Evolutionary conservation across 2,329 filamentous ascomycete genomes (phyloP), one percentile per base, ranked within the genome.

Genomic region (Monosporascus sp.): DNA sequence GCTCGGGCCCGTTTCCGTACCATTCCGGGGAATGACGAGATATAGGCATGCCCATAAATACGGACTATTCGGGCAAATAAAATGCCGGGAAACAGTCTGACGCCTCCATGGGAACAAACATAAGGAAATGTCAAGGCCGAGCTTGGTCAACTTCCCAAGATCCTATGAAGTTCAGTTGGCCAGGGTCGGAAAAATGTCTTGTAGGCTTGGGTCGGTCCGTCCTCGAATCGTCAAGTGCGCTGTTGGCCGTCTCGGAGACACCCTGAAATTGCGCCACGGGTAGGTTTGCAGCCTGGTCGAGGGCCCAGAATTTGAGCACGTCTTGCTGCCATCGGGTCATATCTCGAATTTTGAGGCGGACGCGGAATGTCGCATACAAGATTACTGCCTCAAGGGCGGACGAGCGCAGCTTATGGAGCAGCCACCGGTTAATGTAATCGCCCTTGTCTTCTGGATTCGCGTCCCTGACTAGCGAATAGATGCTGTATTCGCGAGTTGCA

Each of bases 351-450:
- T 61, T 62, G 17, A 73, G 58, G 6, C 41, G 55, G 5, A 56
- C 52, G 14, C 65, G 60, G 49, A 72, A 74, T 6, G 69, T 65
- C 9, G 67, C 61, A 55, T 75, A 73, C 7, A 81, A 67, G 2
- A 76, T 61, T 52, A 74, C 66, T 1, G 68, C 76, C 55, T 78
- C 73, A 52, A 80, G 61, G 0, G 76, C 68, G 3, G 75, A 78
- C 15, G 70, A 66, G 37, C 77, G 73, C 41, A 82, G 68, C 43
- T 75, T 73, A 48, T 81, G 76, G 14, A 82, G 69, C 3, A 82
- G 65, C 79, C 80, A 82, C 41, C 76, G 70, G 57, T 76, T 76
- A 59, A 82, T 72, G 52, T 72, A 78, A 49, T 79, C 74, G 1
- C 64, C 65, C 56, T 73, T 76, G 58, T 72, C 69, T 3, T 70